phyloP scores from a whole-genome alignment of 1,284 basidiomycete species.

The Boletus holoroseus region DNA sequence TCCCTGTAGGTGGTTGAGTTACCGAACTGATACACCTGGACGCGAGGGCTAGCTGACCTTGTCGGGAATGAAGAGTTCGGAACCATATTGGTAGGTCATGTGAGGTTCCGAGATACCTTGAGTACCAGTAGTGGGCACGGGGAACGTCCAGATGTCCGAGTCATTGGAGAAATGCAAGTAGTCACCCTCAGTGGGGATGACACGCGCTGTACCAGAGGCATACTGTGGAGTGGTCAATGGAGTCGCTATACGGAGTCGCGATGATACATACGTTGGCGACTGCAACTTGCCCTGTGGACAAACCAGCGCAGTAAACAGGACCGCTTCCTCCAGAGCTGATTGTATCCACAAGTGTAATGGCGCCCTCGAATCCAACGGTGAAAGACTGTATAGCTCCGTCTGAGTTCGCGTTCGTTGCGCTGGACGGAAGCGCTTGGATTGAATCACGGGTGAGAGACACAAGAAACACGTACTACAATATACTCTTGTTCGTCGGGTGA shows the following conservation, averaged over 20 bases:
- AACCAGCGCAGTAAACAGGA: constrained; percentile 47
- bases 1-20: constrained; percentile 39
- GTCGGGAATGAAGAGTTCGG: constrained; percentile 60
- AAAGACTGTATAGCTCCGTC: constrained; percentile 58
- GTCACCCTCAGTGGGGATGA: constrained; percentile 45
- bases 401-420: constrained; percentile 51
- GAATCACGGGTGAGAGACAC: neutral
- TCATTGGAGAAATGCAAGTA: constrained; percentile 39
- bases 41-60: constrained; percentile 39
- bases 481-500: constrained; percentile 39
- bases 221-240: constrained; percentile 39
- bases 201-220: constrained; percentile 48
- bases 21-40: neutral
- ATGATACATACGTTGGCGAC: constrained; percentile 47
- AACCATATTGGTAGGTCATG: constrained; percentile 49
- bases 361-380: constrained; percentile 41
- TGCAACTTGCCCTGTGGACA: constrained; percentile 54
- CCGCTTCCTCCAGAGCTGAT: constrained; percentile 45
- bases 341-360: constrained; percentile 43
- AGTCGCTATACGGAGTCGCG: too few relatives aligned
- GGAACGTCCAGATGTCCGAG: constrained; percentile 49
- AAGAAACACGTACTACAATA: constrained; percentile 50
- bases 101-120: constrained; percentile 53
- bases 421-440: constrained; percentile 22
- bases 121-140: constrained; percentile 33